Evolutionary conservation across 192 early-diverging fungal species (phyloP).

Genomic region (Coemansia erecta): DNA sequence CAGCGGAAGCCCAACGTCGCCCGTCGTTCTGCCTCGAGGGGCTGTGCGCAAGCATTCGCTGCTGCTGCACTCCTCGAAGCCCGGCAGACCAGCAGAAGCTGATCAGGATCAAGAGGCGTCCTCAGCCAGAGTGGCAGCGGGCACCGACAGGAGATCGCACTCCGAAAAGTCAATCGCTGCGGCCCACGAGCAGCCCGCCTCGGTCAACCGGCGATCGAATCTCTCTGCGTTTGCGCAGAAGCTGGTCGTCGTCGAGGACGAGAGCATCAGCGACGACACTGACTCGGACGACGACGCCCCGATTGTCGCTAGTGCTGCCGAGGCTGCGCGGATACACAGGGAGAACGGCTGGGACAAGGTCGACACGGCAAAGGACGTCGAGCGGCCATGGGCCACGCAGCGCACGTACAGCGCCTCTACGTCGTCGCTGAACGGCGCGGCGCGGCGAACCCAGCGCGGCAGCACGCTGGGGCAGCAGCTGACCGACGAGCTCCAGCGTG

Average conservation of each 20-base stretch:
- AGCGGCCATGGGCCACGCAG: constrained; percentile 32
- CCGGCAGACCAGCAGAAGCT: background rate
- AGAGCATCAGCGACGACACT: background rate
- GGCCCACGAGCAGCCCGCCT: background rate
- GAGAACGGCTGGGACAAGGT: constrained; percentile 9
- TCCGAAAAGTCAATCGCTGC: constrained; percentile 3
- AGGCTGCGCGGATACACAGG: constrained; percentile 1
- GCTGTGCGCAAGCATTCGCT: constrained; percentile 40
- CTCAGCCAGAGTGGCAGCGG: background rate
- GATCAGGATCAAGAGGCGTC: background rate
- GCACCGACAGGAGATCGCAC: background rate
- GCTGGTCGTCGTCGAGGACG: background rate
- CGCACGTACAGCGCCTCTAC: constrained; percentile 35
- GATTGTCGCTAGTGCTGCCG: background rate
- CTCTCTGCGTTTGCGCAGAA: constrained; percentile 13
- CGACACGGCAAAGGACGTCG: constrained; percentile 4
- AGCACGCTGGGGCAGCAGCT: constrained; percentile 53
- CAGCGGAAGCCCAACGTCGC: constrained; percentile 31
- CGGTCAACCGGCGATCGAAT: constrained; percentile 14
- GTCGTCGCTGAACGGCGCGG: constrained; percentile 21
- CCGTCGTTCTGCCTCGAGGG: constrained; percentile 7
- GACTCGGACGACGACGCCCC: constrained; percentile 1
- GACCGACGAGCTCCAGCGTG: constrained; percentile 41
- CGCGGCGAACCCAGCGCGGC: constrained; percentile 27
- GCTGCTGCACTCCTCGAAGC: constrained; percentile 29